Base-by-base conservation (phyloP, 805 yeast genomes). In the Komagataella phaffii region DNA sequence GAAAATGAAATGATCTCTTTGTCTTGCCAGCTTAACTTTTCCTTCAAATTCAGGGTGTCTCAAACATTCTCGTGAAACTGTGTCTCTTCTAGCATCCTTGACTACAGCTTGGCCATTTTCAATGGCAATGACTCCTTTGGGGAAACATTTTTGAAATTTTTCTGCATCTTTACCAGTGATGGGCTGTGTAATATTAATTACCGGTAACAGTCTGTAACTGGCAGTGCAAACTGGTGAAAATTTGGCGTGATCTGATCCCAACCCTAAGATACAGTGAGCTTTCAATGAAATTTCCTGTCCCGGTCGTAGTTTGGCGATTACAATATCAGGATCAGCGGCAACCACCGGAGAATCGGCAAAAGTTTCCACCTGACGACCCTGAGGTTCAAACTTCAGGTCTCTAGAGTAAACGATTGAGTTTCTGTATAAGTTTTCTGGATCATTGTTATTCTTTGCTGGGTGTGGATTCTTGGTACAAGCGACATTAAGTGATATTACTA, bases 191-290 rank as follows among this genome's bases (percentile, higher is more conserved):
- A 93, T 88, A 56, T 85, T 81, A 59, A 90, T 90, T 23, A 80
- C 83, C 14, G 99, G 99, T 72, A 93, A 68, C 62, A 93, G 74
- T 69, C 99, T 79, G 70, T 93, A 93, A 12, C 96, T 87, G 2
- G 99, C 97, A 12, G 99, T 93, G 17, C 96, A 79, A 8, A 93
- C 99, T 4, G 99, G 99, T 6, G 97, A 88, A 65, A 88, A 93
- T 68, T 93, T 93, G 54, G 99, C 97, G 68, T 93, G 99, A 66
- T 93, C 99, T 46, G 88, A 69, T 50, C 97, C 99, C 57, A 87
- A 70, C 53, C 99, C 99, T 55, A 91, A 74, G 30, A 90, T 74
- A 65, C 97, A 93, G 69, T 89, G 96, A 53, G 85, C 95, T 62
- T 89, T 76, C 57, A 93, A 74, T 24, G 91, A 79, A 56, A 93